phyloP scores from a whole-genome alignment of 441 rosid species.

The Arabidopsis lyrata region DNA sequence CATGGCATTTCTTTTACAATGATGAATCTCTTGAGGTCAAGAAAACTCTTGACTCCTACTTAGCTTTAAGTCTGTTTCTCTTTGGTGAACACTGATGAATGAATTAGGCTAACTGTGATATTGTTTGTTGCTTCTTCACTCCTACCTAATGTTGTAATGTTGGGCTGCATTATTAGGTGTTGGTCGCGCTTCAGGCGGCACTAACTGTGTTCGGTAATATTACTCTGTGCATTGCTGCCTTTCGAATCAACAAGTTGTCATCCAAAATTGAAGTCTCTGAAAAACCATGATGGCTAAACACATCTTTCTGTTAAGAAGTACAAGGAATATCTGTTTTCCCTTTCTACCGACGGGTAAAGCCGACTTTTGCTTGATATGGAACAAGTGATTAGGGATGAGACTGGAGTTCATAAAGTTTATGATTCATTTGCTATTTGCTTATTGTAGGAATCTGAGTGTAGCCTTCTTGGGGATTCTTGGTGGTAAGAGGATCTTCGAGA shows the following conservation, averaged over 20 bases:
- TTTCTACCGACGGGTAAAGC: constrained; percentile 10
- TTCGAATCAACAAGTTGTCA: constrained; percentile 62
- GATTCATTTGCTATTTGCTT: background rate
- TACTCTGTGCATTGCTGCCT: constrained; percentile 87
- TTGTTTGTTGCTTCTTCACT: background rate
- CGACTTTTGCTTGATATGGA: background rate
- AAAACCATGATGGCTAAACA: constrained; percentile 35
- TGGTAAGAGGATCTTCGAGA: constrained; percentile 7
- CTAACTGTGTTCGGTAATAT: constrained; percentile 79
- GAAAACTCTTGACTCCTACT: constrained; percentile 4
- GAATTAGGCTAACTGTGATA: background rate
- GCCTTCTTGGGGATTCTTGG: constrained; percentile 10
- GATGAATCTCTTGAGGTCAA: constrained; percentile 88
- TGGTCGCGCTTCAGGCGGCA: constrained; percentile 90
- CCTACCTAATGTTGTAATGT: background rate
- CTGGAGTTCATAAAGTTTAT: background rate
- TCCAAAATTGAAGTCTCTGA: constrained; percentile 51
- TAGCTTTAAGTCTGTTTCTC: background rate
- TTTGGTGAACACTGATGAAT: background rate
- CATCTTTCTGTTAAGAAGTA: constrained; percentile 18
- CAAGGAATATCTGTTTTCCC: constrained; percentile 1
- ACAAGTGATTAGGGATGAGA: background rate
- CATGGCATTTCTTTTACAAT: constrained; percentile 98
- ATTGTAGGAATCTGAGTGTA: constrained; percentile 26
- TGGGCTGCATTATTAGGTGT: constrained; percentile 50